These are phyloP conservation scores for Pelargonium nanum DNA, from an alignment of 345 rosid genomes.

Conservation along the genomic window DNA sequence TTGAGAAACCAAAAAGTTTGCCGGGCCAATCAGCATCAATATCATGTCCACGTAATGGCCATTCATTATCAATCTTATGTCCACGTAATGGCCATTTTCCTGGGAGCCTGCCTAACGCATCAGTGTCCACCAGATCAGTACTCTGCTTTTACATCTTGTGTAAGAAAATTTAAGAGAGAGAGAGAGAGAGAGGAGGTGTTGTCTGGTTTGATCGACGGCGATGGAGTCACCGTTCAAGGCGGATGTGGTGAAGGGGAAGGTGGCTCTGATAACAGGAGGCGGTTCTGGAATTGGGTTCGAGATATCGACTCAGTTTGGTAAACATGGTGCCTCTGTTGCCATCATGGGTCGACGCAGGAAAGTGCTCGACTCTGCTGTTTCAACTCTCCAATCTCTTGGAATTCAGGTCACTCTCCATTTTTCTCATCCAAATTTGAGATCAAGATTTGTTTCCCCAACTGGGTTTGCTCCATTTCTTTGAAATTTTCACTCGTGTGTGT, in stretches of 20 bases:
- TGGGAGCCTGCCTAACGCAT: no score
- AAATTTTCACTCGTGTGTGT: not conserved
- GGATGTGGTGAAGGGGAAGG: slow-evolving; percentile 43
- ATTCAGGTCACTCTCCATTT: slow-evolving; percentile 25
- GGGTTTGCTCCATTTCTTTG: not conserved
- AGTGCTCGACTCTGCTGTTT: slow-evolving; percentile 54
- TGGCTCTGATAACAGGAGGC: slow-evolving; percentile 71
- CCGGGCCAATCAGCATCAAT: no score
- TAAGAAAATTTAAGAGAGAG: no score
- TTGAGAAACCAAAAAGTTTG: no score
- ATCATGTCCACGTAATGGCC: no score
- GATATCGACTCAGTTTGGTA: slow-evolving; percentile 55
- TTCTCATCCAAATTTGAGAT: not conserved
- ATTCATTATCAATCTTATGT: no score
- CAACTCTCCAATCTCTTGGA: slow-evolving; percentile 50
- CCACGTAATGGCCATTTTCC: no score
- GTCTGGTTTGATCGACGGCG: no score
- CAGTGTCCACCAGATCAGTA: no score
- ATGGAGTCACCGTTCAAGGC: slow-evolving; percentile 70
- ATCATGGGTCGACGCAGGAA: slow-evolving; percentile 73
- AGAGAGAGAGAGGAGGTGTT: no score
- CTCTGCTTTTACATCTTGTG: no score
- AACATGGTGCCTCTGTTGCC: slow-evolving; percentile 65
- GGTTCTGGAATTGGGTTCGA: slow-evolving; percentile 87
- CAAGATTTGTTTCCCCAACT: not conserved